Conservation (phyloP, 2,329 filamentous ascomycete genomes). For the Akanthomyces dipterigenus region DNA sequence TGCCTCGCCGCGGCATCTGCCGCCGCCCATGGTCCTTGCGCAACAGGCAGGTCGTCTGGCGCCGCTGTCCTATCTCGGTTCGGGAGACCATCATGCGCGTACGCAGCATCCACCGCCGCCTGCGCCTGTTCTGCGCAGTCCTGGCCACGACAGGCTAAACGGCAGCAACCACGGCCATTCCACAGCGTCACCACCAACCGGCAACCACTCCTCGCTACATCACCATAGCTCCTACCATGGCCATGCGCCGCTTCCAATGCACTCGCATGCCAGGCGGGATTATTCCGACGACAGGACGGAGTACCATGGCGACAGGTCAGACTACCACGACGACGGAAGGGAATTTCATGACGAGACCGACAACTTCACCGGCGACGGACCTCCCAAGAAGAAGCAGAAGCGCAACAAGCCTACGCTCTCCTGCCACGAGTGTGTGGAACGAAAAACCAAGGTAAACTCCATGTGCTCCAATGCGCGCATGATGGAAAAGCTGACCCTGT, state of each 20-base stretch:
- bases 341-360: conserved; percentile 10
- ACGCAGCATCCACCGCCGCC: neutral
- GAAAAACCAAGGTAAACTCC: conserved; percentile 66
- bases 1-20: conserved; percentile 10
- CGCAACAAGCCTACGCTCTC: conserved; percentile 78
- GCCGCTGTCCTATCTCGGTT: conserved; percentile 8
- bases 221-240: conserved; percentile 4
- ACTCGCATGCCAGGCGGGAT: conserved; percentile 3
- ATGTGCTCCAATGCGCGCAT: neutral
- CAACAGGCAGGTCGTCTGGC: conserved; percentile 11
- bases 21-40: conserved; percentile 10
- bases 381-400: conserved; percentile 67
- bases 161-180: neutral
- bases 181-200: neutral
- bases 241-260: conserved; percentile 1
- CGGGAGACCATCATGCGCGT: conserved; percentile 1
- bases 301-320: conserved; percentile 3
- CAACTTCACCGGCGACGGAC: conserved; percentile 25
- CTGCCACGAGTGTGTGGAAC: conserved; percentile 72
- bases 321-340: conserved; percentile 5
- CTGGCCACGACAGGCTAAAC: conserved; percentile 5
- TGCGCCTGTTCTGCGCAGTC: conserved; percentile 1
- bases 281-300: conserved; percentile 4
- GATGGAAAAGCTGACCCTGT: neutral
- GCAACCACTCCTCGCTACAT: neutral